These are phyloP conservation scores for Suillus ampliporus DNA, from an alignment of 768 basidiomycete species.

Conservation along the genomic window DNA sequence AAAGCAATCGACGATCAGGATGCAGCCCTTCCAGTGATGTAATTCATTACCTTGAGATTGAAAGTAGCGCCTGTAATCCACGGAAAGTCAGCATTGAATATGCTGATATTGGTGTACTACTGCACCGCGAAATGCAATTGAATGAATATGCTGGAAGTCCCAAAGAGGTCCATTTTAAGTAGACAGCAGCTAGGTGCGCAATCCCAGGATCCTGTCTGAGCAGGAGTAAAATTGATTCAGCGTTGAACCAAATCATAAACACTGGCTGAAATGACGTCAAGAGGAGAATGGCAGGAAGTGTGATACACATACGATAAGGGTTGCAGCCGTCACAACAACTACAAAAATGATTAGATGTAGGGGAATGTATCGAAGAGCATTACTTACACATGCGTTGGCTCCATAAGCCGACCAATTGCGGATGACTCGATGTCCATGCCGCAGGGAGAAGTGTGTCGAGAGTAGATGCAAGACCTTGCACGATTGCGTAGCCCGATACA, in stretches of 20 bases:
- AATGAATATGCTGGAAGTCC: conserved; percentile 80
- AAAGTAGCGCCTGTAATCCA: conserved; percentile 49
- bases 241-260: conserved; percentile 78
- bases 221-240: conserved; percentile 76
- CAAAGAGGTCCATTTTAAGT: conserved; percentile 76
- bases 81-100: background rate
- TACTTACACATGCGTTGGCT: conserved; percentile 82
- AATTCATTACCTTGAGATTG: conserved; percentile 66
- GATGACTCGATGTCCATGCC: conserved; percentile 91
- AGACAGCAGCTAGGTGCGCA: conserved; percentile 73
- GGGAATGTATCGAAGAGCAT: background rate
- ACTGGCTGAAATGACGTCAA: conserved; percentile 48
- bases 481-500: conserved; percentile 61
- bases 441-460: conserved; percentile 94
- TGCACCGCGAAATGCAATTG: conserved; percentile 57
- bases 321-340: conserved; percentile 67
- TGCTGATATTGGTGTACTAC: background rate
- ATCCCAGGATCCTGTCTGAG: conserved; percentile 86
- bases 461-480: conserved; percentile 82
- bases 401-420: conserved; percentile 89
- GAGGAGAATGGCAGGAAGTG: background rate
- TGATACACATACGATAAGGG: conserved; percentile 59
- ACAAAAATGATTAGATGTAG: conserved; percentile 7
- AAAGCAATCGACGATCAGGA: conserved; percentile 34
- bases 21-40: conserved; percentile 31